These are phyloP conservation scores for Dionaea muscipula DNA, from an alignment of 179 eudicot species.

Conservation along the genomic window DNA sequence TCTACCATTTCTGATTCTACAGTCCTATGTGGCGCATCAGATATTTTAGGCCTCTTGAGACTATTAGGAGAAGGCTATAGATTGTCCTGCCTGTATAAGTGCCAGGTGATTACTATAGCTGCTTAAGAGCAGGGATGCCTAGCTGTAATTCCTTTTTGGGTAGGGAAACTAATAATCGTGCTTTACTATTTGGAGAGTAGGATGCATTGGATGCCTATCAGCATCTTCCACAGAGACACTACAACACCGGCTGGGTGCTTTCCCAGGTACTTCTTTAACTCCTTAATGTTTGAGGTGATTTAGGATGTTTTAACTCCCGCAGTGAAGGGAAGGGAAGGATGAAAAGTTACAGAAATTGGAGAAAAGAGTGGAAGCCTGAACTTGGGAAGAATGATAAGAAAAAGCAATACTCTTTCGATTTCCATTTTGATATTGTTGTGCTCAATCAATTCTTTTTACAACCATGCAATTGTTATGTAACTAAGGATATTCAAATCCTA, in stretches of 20 bases:
- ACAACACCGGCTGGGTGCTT: slow-evolving; percentile 93
- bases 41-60: slow-evolving; percentile 56
- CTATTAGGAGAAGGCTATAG: slow-evolving; percentile 82
- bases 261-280: slow-evolving; percentile 47
- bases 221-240: slow-evolving; percentile 75
- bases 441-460: too few species aligned
- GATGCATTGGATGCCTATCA: slow-evolving; percentile 70
- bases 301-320: too few species aligned
- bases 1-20: slow-evolving; percentile 36
- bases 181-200: slow-evolving; percentile 21
- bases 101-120: slow-evolving; percentile 48
- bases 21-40: slow-evolving; percentile 53
- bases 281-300: neutral
- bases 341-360: too few species aligned
- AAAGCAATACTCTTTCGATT: too few species aligned
- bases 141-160: neutral
- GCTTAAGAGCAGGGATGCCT: slow-evolving; percentile 1
- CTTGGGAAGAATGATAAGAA: too few species aligned
- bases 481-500: too few species aligned
- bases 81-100: slow-evolving; percentile 69
- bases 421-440: too few species aligned
- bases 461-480: too few species aligned
- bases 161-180: slow-evolving; percentile 3
- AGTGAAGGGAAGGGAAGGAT: too few species aligned
- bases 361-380: too few species aligned